Percentiles rank a stretch among this genome's conserved stretches.
Evolutionary conservation across 495 filamentous ascomycete species (phyloP).

Genomic region (Hypoxylon fuscum): DNA sequence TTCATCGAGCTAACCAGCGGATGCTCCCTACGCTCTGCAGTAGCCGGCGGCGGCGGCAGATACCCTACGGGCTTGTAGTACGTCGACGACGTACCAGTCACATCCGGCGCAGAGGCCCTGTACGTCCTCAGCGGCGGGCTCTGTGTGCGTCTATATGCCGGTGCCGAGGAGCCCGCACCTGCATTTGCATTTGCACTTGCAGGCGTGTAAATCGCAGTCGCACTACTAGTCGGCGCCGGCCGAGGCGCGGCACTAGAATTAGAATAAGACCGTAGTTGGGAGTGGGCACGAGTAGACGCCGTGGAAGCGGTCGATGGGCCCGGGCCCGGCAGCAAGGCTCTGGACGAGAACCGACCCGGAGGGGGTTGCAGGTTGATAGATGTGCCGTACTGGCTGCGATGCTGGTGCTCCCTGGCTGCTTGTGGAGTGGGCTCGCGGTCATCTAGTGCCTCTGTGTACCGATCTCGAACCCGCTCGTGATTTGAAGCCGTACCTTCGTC

Average conservation of each 20-base stretch:
- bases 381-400: too few species aligned
- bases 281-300: not conserved
- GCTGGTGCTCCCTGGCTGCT: not conserved
- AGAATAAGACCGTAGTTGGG: not conserved
- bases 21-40: not conserved
- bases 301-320: not conserved
- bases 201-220: not conserved
- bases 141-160: constrained; percentile 8
- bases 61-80: constrained; percentile 9
- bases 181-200: too few species aligned
- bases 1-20: not conserved
- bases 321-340: not conserved
- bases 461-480: not conserved
- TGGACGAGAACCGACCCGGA: not conserved
- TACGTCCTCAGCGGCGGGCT: constrained; percentile 12
- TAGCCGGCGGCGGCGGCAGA: not conserved
- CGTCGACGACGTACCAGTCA: not conserved
- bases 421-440: not conserved
- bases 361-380: not conserved
- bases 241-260: not conserved
- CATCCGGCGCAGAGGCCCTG: constrained; percentile 26
- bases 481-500: not conserved
- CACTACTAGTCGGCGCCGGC: not conserved
- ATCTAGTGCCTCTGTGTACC: not conserved
- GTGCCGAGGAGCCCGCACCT: too few species aligned